A percentile compares a stretch with the other conserved stretches of the same genome.
Evolutionary conservation across 1,139 yeast genomes (phyloP).

Genomic region (Oligophagozyma castellii): DNA sequence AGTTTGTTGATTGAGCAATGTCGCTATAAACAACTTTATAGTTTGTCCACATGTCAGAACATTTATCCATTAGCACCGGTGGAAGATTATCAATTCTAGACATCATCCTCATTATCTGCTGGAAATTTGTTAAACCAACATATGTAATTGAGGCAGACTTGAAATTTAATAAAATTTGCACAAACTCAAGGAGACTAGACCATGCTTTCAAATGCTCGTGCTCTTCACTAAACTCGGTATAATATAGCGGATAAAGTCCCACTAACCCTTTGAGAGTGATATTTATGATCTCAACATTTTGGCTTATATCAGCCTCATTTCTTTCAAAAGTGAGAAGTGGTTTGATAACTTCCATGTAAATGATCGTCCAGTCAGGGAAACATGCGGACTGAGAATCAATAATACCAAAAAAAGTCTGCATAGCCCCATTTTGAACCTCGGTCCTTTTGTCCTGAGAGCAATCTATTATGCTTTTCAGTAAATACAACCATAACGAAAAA

Average conservation of each 20-base stretch:
- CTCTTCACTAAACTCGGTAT: conserved; percentile 9
- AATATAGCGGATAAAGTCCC: conserved; percentile 21
- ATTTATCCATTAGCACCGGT: conserved; percentile 27
- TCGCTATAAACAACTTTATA: conserved; percentile 50
- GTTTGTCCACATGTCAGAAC: conserved; percentile 52
- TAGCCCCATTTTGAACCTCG: conserved; percentile 79
- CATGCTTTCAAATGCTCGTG: conserved; percentile 12
- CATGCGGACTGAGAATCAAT: conserved; percentile 62
- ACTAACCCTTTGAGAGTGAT: conserved; percentile 25
- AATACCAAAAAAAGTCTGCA: conserved; percentile 76
- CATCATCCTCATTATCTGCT: conserved; percentile 36
- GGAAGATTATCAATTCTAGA: conserved; percentile 28
- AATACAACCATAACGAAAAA: conserved; percentile 45
- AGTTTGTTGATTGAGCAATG: conserved; percentile 23
- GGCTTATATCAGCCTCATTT: conserved; percentile 12
- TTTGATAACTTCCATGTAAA: conserved; percentile 38
- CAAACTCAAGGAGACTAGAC: conserved; percentile 12
- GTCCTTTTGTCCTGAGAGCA: conserved; percentile 53
- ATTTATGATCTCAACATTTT: conserved; percentile 16
- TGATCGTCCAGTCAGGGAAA: conserved; percentile 42
- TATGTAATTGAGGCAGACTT: conserved; percentile 28
- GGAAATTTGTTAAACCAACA: conserved; percentile 38
- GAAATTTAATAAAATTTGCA: conserved; percentile 27
- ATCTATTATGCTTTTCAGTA: conserved; percentile 46
- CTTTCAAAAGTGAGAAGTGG: conserved; percentile 25